phyloP scores from a whole-genome alignment of 306 rosid species.

The Glycine tomentella region DNA sequence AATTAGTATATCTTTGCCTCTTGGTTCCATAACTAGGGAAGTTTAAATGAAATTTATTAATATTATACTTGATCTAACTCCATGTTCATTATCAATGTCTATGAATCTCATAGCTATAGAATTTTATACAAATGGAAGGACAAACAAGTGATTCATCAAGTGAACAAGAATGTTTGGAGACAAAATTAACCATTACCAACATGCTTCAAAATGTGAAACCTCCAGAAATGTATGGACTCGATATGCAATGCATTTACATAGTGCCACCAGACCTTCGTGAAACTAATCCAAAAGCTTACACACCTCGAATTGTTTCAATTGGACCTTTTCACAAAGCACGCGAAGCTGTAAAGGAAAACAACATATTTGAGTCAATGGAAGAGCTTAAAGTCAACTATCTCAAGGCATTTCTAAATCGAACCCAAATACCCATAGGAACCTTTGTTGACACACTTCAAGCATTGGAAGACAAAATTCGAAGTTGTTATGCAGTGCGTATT shows the following conservation, averaged over 20 bases:
- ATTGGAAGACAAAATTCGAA: neutral
- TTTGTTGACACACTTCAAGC: neutral
- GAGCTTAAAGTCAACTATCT: neutral
- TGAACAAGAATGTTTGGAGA: neutral
- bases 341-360: neutral
- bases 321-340: neutral
- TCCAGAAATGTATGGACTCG: fast-evolving
- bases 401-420: neutral
- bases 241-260: neutral
- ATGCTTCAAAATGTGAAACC: neutral
- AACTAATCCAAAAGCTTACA: neutral
- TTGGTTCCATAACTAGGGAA: too few relatives aligned
- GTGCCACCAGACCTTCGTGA: neutral
- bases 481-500: neutral
- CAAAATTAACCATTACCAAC: too few relatives aligned
- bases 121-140: neutral
- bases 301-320: neutral
- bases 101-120: neutral
- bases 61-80: too few relatives aligned
- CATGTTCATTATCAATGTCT: too few relatives aligned
- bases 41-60: too few relatives aligned
- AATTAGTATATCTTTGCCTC: too few relatives aligned
- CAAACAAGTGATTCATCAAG: neutral
- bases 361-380: neutral
- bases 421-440: neutral